Conservation (phyloP, 2,329 filamentous ascomycete species). For the Fusarium nisikadoi region DNA sequence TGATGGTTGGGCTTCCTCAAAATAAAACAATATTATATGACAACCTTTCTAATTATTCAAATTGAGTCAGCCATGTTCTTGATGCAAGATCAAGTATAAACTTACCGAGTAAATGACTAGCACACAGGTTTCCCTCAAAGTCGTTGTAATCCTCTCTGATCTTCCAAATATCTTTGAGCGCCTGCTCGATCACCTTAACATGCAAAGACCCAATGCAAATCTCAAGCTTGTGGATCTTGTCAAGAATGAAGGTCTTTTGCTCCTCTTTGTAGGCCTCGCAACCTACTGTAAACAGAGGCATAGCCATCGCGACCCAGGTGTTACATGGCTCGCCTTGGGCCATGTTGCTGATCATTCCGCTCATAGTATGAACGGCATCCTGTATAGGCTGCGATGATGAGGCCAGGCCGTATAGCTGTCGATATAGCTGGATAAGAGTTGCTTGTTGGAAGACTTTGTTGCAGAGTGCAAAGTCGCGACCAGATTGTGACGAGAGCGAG, state of each 20-base stretch:
- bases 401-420: constrained; percentile 34
- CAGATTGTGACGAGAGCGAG: constrained; percentile 37
- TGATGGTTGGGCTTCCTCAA: not conserved
- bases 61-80: not conserved
- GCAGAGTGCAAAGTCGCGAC: constrained; percentile 42
- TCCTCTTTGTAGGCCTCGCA: constrained; percentile 41
- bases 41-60: constrained; percentile 23
- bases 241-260: constrained; percentile 37
- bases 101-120: constrained; percentile 39
- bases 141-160: constrained; percentile 35
- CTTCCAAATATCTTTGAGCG: constrained; percentile 43
- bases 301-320: constrained; percentile 48
- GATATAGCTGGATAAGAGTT: constrained; percentile 41
- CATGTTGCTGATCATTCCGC: constrained; percentile 42
- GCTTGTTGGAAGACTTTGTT: constrained; percentile 45
- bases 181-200: constrained; percentile 41
- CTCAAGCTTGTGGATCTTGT: constrained; percentile 43
- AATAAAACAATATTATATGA: constrained; percentile 46
- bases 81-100: not conserved
- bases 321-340: constrained; percentile 45
- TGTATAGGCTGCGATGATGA: constrained; percentile 34
- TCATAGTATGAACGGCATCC: constrained; percentile 30
- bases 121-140: constrained; percentile 31
- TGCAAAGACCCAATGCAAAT: constrained; percentile 43
- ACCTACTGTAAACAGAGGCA: constrained; percentile 45